These are phyloP conservation scores for Mycena chlorophos DNA, from an alignment of 768 basidiomycete species.

Conservation along the genomic window DNA sequence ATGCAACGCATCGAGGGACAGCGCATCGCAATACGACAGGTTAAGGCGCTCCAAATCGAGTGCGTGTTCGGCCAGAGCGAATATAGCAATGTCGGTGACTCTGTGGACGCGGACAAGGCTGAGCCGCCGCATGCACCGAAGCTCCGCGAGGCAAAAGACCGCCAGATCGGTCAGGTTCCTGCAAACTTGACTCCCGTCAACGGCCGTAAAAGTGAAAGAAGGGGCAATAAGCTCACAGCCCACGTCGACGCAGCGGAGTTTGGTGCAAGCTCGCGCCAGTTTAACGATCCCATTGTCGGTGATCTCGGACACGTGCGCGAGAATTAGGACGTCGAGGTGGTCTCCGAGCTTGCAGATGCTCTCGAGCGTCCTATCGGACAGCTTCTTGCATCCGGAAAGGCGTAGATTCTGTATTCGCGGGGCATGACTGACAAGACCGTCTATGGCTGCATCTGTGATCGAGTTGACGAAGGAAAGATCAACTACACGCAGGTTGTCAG, in stretches of 20 bases:
- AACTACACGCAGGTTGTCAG: conserved; percentile 74
- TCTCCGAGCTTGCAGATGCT: conserved; percentile 71
- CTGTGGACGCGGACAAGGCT: conserved; percentile 79
- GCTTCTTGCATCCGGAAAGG: conserved; percentile 70
- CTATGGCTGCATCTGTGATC: conserved; percentile 76
- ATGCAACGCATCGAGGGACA: conserved; percentile 77
- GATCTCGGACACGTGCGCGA: conserved; percentile 78
- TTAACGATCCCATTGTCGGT: conserved; percentile 75
- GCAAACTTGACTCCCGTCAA: conserved; percentile 55
- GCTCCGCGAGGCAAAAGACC: conserved; percentile 73
- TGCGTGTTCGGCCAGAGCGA: conserved; percentile 74
- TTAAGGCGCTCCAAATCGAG: conserved; percentile 75
- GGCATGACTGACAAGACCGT: conserved; percentile 73
- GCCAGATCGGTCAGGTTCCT: conserved; percentile 81
- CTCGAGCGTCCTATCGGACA: conserved; percentile 72
- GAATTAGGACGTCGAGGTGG: conserved; percentile 74
- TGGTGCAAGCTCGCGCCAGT: conserved; percentile 67
- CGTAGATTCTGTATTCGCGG: conserved; percentile 74
- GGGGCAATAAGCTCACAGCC: conserved; percentile 67
- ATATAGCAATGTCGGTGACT: conserved; percentile 82
- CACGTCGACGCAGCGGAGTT: conserved; percentile 80
- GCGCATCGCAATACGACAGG: conserved; percentile 80
- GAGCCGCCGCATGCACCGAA: conserved; percentile 71
- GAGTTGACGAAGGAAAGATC: conserved; percentile 71
- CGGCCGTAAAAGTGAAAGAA: conserved; percentile 10